Base-by-base conservation (phyloP, 2,329 filamentous ascomycete genomes). In the Orbilia quercus region DNA sequence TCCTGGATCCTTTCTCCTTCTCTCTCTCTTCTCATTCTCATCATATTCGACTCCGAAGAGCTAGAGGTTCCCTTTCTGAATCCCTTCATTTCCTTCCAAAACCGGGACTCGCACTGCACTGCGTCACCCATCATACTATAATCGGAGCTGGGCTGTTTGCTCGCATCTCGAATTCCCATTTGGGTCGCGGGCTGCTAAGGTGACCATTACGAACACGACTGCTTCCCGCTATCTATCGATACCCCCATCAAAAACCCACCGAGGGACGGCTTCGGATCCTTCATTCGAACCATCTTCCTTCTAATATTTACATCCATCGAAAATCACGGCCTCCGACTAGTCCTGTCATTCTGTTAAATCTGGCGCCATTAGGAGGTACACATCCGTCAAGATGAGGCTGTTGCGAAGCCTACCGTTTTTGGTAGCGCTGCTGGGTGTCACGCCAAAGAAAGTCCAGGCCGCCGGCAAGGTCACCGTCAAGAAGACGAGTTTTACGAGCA, bases 401-500 rank as follows among this genome's bases (percentile, higher is more conserved):
- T 45, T 73, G 69, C 60, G 69, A 73, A 73, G 69, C 69, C 69
- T 73, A 66, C 69, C 69, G 47, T 73, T 66, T 40, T 40, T 66
- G 69, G 69, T 73, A 73, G 69, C 69, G 69, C 69, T 73, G 60
- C 51, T 73, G 38, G 69, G 69, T 48, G 40, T 66, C 54, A 60
- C 63, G 63, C 71, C 65, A 36, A 51, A 55, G 40, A 58, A 45
- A 50, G 45, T 50, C 23, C 51, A 51, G 9, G 55, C 57, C 28
- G 57, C 45, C 38, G 51, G 57, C 59, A 58, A 65, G 42, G 51
- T 64, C n/a, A 55, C 50, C 34, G 81, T 80, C 78, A 84, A 85
- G 74, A 82, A 84, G 70, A 90, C 83, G 59, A 81, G 85, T 50
- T 91, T 97, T 82, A 83, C 90, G 47, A 84, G 88, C 77, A 81